Conservation (phyloP, 169 alveolate species). For the Cryptosporidium felis region DNA sequence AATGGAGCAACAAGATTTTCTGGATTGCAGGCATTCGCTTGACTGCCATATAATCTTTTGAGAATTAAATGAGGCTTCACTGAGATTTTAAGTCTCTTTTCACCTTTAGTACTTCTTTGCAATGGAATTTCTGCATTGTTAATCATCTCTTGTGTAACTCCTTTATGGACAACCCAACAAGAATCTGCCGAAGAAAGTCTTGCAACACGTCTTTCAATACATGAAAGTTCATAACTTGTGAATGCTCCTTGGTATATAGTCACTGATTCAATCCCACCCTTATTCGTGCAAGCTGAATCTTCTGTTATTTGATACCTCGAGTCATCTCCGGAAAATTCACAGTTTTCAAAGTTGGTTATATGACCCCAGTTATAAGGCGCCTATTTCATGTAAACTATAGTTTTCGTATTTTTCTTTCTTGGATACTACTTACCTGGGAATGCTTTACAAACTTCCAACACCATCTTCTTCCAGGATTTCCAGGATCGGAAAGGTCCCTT, state of each 20-base stretch:
- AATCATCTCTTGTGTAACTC: conserved; percentile 49
- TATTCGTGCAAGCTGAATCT: conserved; percentile 44
- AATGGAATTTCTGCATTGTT: conserved; percentile 49
- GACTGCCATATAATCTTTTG: conserved; percentile 48
- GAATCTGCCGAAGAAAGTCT: conserved; percentile 69
- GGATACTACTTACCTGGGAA: conserved; percentile 39
- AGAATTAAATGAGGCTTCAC: conserved; percentile 50
- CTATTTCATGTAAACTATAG: conserved; percentile 9
- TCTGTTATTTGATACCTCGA: conserved; percentile 69
- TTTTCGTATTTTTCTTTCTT: not conserved
- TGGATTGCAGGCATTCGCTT: conserved; percentile 68
- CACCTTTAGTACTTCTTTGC: not conserved
- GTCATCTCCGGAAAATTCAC: conserved; percentile 71
- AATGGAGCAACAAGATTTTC: conserved; percentile 69
- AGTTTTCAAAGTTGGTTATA: conserved; percentile 63
- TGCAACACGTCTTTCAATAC: conserved; percentile 51
- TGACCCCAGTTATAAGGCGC: conserved; percentile 72
- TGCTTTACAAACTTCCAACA: conserved; percentile 70
- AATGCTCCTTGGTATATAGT: conserved; percentile 51
- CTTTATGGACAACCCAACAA: conserved; percentile 70
- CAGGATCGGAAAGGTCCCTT: conserved; percentile 69
- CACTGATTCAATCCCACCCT: conserved; percentile 46
- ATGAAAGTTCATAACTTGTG: conserved; percentile 53
- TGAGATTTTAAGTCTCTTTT: conserved; percentile 27
- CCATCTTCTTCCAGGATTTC: conserved; percentile 71